Base-by-base conservation (phyloP, 2,329 filamentous ascomycete species). In the Pseudogymnoascus sp. region DNA sequence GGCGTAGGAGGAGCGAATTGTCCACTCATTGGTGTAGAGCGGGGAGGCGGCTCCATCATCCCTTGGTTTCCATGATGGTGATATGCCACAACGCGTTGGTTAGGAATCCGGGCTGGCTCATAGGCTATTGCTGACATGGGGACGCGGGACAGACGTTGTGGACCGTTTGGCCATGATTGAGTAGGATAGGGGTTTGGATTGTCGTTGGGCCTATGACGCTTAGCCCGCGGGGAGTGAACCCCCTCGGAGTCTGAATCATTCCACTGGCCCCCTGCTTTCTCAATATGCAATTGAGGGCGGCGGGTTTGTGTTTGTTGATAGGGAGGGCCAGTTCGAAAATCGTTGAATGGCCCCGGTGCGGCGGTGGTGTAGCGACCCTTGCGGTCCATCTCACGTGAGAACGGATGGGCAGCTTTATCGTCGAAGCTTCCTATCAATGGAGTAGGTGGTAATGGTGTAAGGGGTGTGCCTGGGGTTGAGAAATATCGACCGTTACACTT, bases 331-430 rank as follows among this genome's bases (percentile, higher is more conserved):
- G 16, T 8, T 21, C 50, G 50, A 33, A 56, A 56, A 33, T 18
- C 28, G 16, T 18, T 21, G 7, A 56, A 56, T 3, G 50, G 5
- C 10, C n/a, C 28, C 7, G 75, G 73, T 65, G 75, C 69, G 47
- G 77, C 77, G 66, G 82, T 83, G 69, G 82, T 82, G 38, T 87
- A 82, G 21, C 87, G 83, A 63, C 86, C 82, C 71, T 90, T 89
- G 28, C 76, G 73, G 62, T 88, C 86, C 8, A 80, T 78, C 2
- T 80, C 79, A 61, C 79, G 76, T 60, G 77, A 78, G 16, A 73
- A 67, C 12, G 50, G n/a, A 21, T 18, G 28, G 11, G 28, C 10
- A 14, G 16, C 1, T 56, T 56, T 56, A 21, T 60, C 35, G 33
- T 38, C 40, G 33, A 25, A 11, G 35, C 10, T 60, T 40, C 61